Conservation (phyloP, 2,329 filamentous ascomycete species). For the Monosporascus sp. region DNA sequence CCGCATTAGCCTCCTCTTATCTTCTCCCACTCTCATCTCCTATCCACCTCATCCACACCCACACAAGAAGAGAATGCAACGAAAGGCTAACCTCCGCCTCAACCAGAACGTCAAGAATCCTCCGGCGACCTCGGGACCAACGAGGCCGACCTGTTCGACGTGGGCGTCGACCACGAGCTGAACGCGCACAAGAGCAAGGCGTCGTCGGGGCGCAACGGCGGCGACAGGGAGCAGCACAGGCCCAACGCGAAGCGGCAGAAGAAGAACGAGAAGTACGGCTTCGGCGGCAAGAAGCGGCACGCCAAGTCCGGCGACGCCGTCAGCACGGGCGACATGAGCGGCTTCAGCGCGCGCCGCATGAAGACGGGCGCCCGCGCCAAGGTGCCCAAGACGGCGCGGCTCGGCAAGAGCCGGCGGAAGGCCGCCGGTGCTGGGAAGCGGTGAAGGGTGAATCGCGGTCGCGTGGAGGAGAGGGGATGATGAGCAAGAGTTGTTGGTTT, state of each 20-base stretch:
- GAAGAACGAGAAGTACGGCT: slow-evolving; percentile 93
- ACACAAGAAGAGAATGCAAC: no score
- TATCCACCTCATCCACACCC: slow-evolving; percentile 16
- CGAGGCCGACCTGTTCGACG: slow-evolving; percentile 87
- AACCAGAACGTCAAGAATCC: slow-evolving; percentile 74
- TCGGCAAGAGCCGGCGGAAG: slow-evolving; percentile 50
- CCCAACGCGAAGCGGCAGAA: slow-evolving; percentile 75
- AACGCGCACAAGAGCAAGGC: slow-evolving; percentile 42
- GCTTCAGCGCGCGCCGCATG: slow-evolving; percentile 82
- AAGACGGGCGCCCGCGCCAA: slow-evolving; percentile 49
- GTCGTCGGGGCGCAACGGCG: slow-evolving; percentile 32
- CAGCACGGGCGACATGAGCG: slow-evolving; percentile 74
- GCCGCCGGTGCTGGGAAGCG: slow-evolving; percentile 32
- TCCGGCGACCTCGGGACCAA: slow-evolving; percentile 58
- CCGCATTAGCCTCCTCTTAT: slow-evolving; percentile 1
- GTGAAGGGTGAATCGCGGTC: slow-evolving; percentile 6
- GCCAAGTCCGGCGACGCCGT: slow-evolving; percentile 84
- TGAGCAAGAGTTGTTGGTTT: no score
- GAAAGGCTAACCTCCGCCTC: neutral
- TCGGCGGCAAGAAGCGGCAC: slow-evolving; percentile 91
- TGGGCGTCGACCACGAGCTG: slow-evolving; percentile 70
- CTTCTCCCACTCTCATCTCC: slow-evolving; percentile 14
- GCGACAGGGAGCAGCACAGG: slow-evolving; percentile 33
- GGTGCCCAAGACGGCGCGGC: slow-evolving; percentile 35
- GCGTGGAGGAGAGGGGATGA: no score